phyloP scores from a whole-genome alignment of 1,284 basidiomycete species.

The Melampsora americana region DNA sequence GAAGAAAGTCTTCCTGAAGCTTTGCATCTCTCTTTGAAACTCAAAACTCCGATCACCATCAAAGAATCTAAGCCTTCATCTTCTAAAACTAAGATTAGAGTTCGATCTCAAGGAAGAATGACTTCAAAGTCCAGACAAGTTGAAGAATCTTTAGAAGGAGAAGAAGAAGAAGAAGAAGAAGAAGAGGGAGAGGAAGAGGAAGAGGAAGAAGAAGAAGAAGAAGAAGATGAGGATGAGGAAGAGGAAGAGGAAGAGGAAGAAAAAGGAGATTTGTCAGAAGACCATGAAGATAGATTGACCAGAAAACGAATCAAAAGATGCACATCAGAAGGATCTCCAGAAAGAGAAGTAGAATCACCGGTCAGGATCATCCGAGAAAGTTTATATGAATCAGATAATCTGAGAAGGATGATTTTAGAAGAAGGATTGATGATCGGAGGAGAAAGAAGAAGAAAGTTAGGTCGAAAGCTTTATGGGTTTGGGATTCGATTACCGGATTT shows the following conservation, averaged over 20 bases:
- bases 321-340: too few species aligned
- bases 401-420: slow-evolving; percentile 25
- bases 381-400: slow-evolving; percentile 10
- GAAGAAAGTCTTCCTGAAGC: too few species aligned
- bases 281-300: neutral
- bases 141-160: neutral
- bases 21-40: too few species aligned
- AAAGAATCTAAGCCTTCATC: neutral
- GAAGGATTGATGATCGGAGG: slow-evolving; percentile 10
- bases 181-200: too few species aligned
- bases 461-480: slow-evolving; percentile 31
- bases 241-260: too few species aligned
- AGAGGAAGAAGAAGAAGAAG: too few species aligned
- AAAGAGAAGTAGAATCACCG: too few species aligned
- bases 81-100: too few species aligned
- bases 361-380: too few species aligned
- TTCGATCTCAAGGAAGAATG: too few species aligned
- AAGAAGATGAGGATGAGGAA: too few species aligned
- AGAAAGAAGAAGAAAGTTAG: slow-evolving; percentile 7
- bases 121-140: neutral
- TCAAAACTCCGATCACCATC: neutral
- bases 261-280: too few species aligned
- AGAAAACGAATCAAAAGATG: neutral
- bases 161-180: neutral
- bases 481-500: slow-evolving; percentile 39